A percentile compares a stretch with the other conserved stretches of the same genome.
Evolutionary conservation across 257 asterid species (phyloP).

Genomic region (Rhazya stricta): DNA sequence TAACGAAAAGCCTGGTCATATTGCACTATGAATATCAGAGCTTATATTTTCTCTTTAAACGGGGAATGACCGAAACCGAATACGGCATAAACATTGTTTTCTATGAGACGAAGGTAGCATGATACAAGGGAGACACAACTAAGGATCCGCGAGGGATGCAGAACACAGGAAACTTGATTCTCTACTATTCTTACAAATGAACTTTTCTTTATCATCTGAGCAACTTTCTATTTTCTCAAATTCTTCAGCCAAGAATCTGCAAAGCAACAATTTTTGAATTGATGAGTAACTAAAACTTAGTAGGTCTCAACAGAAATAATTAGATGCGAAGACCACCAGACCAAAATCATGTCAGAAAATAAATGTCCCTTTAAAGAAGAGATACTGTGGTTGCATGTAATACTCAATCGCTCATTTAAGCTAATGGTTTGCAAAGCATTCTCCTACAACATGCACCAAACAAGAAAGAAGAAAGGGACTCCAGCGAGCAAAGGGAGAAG

Average conservation of each 20-base stretch:
- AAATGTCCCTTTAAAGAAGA: neutral
- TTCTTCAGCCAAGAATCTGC: slow-evolving; percentile 26
- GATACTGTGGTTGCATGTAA: neutral
- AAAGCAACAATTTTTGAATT: neutral
- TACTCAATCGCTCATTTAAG: neutral
- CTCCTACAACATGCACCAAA: neutral
- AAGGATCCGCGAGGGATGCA: slow-evolving; percentile 29
- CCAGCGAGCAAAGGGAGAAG: neutral
- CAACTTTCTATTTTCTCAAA: slow-evolving; percentile 19
- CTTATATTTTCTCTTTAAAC: slow-evolving; percentile 34
- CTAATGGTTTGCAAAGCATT: neutral
- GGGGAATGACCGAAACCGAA: slow-evolving; percentile 1
- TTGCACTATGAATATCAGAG: slow-evolving; percentile 18
- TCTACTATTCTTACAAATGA: slow-evolving; percentile 46
- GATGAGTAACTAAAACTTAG: slow-evolving; percentile 6
- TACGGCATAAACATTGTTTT: slow-evolving; percentile 28
- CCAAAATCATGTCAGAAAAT: neutral
- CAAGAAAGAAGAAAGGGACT: neutral
- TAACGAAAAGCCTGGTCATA: slow-evolving; percentile 9
- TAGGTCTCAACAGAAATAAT: neutral
- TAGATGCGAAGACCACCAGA: neutral
- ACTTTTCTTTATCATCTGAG: slow-evolving; percentile 13
- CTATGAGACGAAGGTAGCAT: slow-evolving; percentile 41
- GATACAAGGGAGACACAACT: slow-evolving; percentile 41
- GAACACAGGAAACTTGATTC: slow-evolving; percentile 24